phyloP scores from a whole-genome alignment of 2,329 filamentous ascomycete genomes.

The Venturia carpophila region DNA sequence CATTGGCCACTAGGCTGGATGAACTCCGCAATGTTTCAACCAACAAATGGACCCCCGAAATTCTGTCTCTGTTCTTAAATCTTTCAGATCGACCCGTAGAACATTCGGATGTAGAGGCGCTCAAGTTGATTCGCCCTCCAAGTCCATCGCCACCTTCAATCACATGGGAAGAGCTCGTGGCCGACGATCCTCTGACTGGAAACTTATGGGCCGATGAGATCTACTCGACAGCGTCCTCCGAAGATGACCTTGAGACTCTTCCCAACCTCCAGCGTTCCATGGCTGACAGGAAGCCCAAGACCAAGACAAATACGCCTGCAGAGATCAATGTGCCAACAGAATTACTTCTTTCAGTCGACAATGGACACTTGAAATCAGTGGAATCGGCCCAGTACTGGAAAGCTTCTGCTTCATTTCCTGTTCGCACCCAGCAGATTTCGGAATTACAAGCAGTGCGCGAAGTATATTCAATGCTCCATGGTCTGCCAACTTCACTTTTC shows the following conservation, averaged over 20 bases:
- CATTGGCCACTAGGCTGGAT: constrained; percentile 50
- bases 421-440: constrained; percentile 25
- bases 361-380: constrained; percentile 23
- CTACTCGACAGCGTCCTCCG: constrained; percentile 57
- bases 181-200: constrained; percentile 65
- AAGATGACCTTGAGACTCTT: constrained; percentile 42
- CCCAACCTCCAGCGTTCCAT: not conserved
- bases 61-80: constrained; percentile 68
- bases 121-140: constrained; percentile 37
- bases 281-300: constrained; percentile 21
- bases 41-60: constrained; percentile 66
- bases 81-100: constrained; percentile 73
- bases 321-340: constrained; percentile 23
- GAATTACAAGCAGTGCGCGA: constrained; percentile 72
- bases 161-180: constrained; percentile 72
- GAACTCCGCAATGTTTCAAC: constrained; percentile 47
- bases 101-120: constrained; percentile 56
- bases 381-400: constrained; percentile 43
- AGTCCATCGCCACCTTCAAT: constrained; percentile 44
- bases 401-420: constrained; percentile 2
- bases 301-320: constrained; percentile 24
- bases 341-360: constrained; percentile 28
- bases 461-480: constrained; percentile 75
- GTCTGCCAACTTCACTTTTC: constrained; percentile 68
- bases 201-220: constrained; percentile 65